Percentiles rank a stretch among this genome's conserved stretches.
phyloP scores from a whole-genome alignment of 305 asterid genomes.

The Fraxinus floribunda region DNA sequence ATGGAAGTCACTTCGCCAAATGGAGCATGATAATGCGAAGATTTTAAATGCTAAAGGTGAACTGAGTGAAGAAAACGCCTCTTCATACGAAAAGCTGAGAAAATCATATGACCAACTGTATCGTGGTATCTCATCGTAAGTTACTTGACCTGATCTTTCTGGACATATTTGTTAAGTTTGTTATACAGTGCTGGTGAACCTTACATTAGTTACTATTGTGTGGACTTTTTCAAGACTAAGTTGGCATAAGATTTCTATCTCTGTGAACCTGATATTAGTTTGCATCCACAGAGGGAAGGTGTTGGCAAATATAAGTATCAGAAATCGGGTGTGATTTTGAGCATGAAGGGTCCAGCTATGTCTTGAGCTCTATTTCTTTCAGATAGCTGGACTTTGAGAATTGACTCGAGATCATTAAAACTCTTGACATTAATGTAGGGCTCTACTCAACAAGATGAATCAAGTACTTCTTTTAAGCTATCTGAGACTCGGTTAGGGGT shows the following conservation, averaged over 20 bases:
- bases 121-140: constrained; percentile 95
- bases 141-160: constrained; percentile 27
- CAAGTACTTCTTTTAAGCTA: background rate
- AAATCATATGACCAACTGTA: constrained; percentile 84
- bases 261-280: background rate
- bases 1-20: constrained; percentile 86
- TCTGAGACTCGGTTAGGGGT: background rate
- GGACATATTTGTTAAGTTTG: constrained; percentile 15
- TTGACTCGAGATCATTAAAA: background rate
- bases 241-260: constrained; percentile 12
- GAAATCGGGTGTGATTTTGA: background rate
- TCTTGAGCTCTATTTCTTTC: background rate
- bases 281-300: background rate
- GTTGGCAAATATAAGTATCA: background rate
- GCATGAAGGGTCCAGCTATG: background rate
- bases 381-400: background rate
- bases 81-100: constrained; percentile 88
- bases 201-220: background rate
- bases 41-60: constrained; percentile 96
- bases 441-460: background rate
- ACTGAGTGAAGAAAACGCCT: constrained; percentile 84
- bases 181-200: constrained; percentile 13
- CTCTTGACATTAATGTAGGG: background rate
- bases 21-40: constrained; percentile 98
- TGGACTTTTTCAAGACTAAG: background rate